These are phyloP conservation scores for Colletotrichum acutatum DNA, from an alignment of 2,329 filamentous ascomycete species.

Conservation along the genomic window DNA sequence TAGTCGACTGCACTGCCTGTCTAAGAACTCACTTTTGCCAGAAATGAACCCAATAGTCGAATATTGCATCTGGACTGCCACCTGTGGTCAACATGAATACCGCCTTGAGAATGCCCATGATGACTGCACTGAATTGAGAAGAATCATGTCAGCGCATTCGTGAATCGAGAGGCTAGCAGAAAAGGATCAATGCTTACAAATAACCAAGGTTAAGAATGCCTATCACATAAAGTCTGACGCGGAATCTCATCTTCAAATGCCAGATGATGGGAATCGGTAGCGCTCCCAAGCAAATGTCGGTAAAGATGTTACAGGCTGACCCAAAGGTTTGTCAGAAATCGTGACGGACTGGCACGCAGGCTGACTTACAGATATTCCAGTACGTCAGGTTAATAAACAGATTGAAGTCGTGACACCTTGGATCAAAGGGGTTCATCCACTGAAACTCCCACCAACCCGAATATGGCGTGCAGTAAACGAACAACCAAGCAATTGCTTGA, in stretches of 20 bases:
- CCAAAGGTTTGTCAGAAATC: neutral
- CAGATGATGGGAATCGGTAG: constrained; percentile 46
- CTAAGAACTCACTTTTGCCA: constrained; percentile 49
- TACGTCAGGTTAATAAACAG: constrained; percentile 38
- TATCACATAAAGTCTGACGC: constrained; percentile 42
- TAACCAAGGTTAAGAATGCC: constrained; percentile 45
- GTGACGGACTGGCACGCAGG: neutral
- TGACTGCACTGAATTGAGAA: constrained; percentile 46
- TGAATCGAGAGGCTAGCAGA: no score
- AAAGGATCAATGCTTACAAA: constrained; percentile 38
- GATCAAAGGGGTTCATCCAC: constrained; percentile 39
- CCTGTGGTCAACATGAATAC: constrained; percentile 46
- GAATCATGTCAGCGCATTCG: neutral
- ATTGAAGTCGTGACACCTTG: constrained; percentile 37
- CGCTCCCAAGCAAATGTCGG: constrained; percentile 43
- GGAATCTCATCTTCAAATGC: constrained; percentile 41
- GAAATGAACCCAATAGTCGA: constrained; percentile 42
- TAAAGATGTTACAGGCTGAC: constrained; percentile 45
- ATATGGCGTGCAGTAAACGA: constrained; percentile 40
- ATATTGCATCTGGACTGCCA: constrained; percentile 44
- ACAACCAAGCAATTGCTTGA: constrained; percentile 38
- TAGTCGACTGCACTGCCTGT: no score
- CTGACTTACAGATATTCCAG: constrained; percentile 38
- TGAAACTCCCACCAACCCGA: constrained; percentile 42
- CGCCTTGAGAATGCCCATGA: constrained; percentile 52